Conservation (phyloP, 2,329 filamentous ascomycete genomes). For the Xylaria sp. region DNA sequence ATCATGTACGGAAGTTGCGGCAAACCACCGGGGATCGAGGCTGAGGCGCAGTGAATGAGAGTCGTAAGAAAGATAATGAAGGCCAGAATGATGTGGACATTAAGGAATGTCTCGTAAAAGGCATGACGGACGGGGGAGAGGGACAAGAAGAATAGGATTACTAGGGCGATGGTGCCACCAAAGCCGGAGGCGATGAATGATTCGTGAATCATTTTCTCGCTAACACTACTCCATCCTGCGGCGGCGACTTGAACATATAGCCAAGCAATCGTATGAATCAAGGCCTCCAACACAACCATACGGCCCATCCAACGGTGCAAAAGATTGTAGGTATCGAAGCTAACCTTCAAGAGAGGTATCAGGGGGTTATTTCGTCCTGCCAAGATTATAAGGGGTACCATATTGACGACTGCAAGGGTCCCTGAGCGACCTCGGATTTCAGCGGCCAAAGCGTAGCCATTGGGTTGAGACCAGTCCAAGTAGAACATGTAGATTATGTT, state of each 20-base stretch:
- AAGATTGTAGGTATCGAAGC: conserved; percentile 96
- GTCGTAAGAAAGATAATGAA: conserved; percentile 71
- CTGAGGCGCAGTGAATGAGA: conserved; percentile 77
- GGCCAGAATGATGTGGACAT: conserved; percentile 79
- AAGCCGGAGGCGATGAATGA: conserved; percentile 71
- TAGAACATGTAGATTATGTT: conserved; percentile 68
- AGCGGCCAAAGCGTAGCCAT: conserved; percentile 71
- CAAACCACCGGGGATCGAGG: conserved; percentile 67
- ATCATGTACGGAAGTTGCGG: conserved; percentile 78
- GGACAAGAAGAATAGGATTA: conserved; percentile 71
- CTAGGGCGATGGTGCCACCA: conserved; percentile 64
- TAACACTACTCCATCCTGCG: conserved; percentile 65
- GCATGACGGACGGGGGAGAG: conserved; percentile 85
- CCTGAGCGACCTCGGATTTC: conserved; percentile 87
- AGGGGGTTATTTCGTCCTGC: conserved; percentile 93
- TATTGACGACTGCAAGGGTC: conserved; percentile 82
- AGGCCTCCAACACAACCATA: conserved; percentile 70
- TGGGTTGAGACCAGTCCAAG: conserved; percentile 63
- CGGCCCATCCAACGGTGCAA: conserved; percentile 84
- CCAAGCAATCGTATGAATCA: conserved; percentile 77
- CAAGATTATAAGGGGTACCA: conserved; percentile 88
- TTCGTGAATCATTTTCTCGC: conserved; percentile 58
- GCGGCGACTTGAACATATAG: conserved; percentile 71
- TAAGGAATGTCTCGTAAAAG: conserved; percentile 96
- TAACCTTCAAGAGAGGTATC: conserved; percentile 80